phyloP scores from a whole-genome alignment of 805 yeast genomes.

The Nakazawaea holstii region DNA sequence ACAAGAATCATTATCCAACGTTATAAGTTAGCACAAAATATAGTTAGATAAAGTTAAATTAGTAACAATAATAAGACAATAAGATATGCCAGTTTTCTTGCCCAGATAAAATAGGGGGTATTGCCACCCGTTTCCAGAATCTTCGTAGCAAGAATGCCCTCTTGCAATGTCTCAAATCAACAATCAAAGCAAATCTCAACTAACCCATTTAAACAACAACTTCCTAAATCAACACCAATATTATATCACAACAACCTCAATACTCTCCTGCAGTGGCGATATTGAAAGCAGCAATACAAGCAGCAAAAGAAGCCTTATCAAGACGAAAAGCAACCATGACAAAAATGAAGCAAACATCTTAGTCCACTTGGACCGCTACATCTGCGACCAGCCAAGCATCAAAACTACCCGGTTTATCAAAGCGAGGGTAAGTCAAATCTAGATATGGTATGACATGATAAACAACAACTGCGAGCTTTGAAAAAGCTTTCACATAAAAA shows the following conservation, averaged over 20 bases:
- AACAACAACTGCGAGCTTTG: slow-evolving; percentile 17
- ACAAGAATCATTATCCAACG: no score
- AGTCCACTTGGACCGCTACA: slow-evolving; percentile 6
- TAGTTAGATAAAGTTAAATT: no score
- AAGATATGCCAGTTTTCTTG: slow-evolving; percentile 22
- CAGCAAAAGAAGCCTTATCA: slow-evolving; percentile 46
- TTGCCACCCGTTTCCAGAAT: no score
- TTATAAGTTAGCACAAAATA: no score
- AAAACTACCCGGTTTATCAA: slow-evolving; percentile 11
- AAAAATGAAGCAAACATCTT: slow-evolving; percentile 11
- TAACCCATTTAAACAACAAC: neutral
- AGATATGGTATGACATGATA: neutral
- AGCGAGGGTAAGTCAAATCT: slow-evolving; percentile 7
- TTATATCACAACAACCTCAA: slow-evolving; percentile 17
- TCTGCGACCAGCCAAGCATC: slow-evolving; percentile 4
- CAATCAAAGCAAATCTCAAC: neutral
- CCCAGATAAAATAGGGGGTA: slow-evolving; percentile 20
- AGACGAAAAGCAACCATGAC: no score
- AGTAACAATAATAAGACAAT: no score
- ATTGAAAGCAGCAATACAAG: slow-evolving; percentile 59
- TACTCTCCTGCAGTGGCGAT: slow-evolving; percentile 69
- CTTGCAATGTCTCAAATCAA: no score
- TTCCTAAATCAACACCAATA: neutral
- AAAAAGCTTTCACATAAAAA: slow-evolving; percentile 58
- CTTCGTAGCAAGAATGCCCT: no score